Conservation (phyloP, 2,329 filamentous ascomycete genomes). For the Zymoseptoria ardabiliae region DNA sequence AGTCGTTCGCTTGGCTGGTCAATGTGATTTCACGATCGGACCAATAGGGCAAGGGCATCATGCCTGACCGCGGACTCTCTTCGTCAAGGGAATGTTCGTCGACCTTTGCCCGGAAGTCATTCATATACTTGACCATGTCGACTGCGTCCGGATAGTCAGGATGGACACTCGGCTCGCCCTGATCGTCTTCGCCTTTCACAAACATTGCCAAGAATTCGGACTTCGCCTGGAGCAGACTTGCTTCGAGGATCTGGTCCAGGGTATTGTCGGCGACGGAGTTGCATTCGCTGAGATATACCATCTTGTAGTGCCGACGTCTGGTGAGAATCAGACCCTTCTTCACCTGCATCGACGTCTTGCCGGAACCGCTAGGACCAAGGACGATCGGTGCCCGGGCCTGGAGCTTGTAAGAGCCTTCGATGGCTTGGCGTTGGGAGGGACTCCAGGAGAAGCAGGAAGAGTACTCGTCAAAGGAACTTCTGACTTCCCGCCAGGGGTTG, state of each 20-base stretch:
- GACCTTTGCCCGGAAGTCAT: background rate
- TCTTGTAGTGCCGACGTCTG: background rate
- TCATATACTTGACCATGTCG: background rate
- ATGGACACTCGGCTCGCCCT: background rate
- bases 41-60: background rate
- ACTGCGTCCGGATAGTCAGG: background rate
- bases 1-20: background rate
- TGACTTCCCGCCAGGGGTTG: background rate
- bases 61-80: background rate
- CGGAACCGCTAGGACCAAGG: background rate
- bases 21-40: background rate
- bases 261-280: background rate
- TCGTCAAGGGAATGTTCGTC: background rate
- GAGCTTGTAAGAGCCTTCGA: background rate
- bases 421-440: background rate
- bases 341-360: background rate
- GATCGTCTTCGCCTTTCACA: background rate
- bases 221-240: background rate
- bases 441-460: background rate
- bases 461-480: background rate
- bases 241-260: background rate
- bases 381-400: background rate
- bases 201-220: no score
- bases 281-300: background rate
- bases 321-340: background rate